phyloP scores from a whole-genome alignment of 176 grass and related monocot species.

The Hordeum marinum region DNA sequence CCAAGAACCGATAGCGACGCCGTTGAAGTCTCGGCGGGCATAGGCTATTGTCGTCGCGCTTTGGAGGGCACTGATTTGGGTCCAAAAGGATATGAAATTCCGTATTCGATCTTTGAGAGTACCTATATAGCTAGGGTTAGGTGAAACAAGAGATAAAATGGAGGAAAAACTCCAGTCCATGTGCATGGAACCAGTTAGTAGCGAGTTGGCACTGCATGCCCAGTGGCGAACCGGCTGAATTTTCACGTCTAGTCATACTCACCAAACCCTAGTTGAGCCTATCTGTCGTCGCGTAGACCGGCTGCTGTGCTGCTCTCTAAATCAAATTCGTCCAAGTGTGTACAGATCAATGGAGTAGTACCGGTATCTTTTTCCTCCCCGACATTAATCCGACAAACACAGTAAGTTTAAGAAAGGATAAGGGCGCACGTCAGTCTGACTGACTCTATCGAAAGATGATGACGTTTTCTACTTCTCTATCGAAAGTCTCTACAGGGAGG shows the following conservation, averaged over 20 bases:
- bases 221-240: not conserved
- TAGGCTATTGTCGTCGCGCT: not conserved
- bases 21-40: not conserved
- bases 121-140: not conserved
- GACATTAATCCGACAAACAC: not conserved
- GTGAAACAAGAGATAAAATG: not conserved
- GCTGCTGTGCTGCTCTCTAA: not conserved
- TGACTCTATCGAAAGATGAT: not conserved
- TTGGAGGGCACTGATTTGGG: no score
- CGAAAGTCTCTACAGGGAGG: no score
- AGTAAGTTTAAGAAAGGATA: not conserved
- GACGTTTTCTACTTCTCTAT: no score
- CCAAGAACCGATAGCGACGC: not conserved
- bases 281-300: not conserved
- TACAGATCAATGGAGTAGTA: not conserved
- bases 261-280: not conserved
- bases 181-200: not conserved
- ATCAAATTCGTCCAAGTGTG: not conserved
- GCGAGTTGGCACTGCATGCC: not conserved
- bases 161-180: not conserved
- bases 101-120: no score
- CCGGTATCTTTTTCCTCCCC: not conserved
- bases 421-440: not conserved
- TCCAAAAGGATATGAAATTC: not conserved
- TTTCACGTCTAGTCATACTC: not conserved